Percentiles rank a stretch among this genome's conserved stretches.
These are phyloP conservation scores for Lathyrus tuberosus DNA, from an alignment of 306 rosid species.

Conservation along the genomic window DNA sequence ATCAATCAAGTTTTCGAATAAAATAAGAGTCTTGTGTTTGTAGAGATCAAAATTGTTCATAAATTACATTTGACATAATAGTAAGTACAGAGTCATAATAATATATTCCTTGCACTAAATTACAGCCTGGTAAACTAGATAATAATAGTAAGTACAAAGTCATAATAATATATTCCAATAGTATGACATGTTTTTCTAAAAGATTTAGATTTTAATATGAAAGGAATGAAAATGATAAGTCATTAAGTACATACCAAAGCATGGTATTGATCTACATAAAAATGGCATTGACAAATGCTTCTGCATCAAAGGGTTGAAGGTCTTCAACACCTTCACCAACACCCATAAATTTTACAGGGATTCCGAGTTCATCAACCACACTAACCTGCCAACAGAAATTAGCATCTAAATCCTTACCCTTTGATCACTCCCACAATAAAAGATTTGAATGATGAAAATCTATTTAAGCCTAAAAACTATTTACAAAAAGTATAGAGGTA, in stretches of 20 bases:
- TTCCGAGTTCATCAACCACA: slow-evolving; percentile 93
- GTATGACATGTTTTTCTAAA: neutral
- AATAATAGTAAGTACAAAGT: too few relatives aligned
- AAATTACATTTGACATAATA: too few relatives aligned
- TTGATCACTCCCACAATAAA: slow-evolving; percentile 17
- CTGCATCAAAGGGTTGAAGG: slow-evolving; percentile 94
- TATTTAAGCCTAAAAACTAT: neutral
- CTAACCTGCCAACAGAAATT: slow-evolving; percentile 71
- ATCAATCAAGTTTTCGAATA: too few relatives aligned
- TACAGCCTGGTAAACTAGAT: too few relatives aligned
- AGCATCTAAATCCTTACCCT: slow-evolving; percentile 15
- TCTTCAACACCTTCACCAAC: slow-evolving; percentile 93
- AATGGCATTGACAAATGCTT: slow-evolving; percentile 93
- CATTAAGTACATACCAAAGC: slow-evolving; percentile 36
- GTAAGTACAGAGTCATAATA: too few relatives aligned
- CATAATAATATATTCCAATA: too few relatives aligned
- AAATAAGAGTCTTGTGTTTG: too few relatives aligned
- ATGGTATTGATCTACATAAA: slow-evolving; percentile 48
- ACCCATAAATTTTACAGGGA: slow-evolving; percentile 94
- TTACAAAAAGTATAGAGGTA: neutral
- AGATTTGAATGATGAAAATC: slow-evolving; percentile 6
- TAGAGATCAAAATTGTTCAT: too few relatives aligned
- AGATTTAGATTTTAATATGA: neutral
- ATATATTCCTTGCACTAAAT: too few relatives aligned
- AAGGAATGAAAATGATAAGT: slow-evolving; percentile 4